Evolutionary conservation across 192 early-diverging fungal species (phyloP).

Genomic region (Chytriomyces sp.): DNA sequence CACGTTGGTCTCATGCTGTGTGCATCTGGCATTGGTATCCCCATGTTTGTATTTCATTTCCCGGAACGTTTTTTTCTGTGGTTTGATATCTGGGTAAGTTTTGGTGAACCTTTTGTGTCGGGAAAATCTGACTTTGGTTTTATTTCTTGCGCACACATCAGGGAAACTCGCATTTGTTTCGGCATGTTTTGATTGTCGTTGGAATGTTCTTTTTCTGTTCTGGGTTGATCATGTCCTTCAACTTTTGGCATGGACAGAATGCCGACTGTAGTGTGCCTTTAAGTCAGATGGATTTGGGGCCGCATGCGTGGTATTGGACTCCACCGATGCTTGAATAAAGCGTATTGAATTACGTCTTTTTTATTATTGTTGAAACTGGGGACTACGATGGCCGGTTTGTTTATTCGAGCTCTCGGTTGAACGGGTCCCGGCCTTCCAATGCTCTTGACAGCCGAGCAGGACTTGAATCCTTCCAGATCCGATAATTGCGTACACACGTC

Average conservation of each 20-base stretch:
- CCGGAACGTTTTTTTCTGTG: constrained; percentile 85
- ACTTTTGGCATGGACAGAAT: background rate
- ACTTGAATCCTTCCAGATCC: no score
- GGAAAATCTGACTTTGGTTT: no score
- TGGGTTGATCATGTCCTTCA: background rate
- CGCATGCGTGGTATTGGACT: background rate
- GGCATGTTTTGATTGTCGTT: background rate
- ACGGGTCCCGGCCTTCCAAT: no score
- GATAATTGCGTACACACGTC: no score
- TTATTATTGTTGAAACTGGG: no score
- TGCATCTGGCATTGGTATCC: constrained; percentile 60
- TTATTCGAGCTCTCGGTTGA: no score
- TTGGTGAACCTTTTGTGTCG: background rate
- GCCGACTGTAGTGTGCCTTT: background rate
- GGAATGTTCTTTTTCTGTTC: background rate
- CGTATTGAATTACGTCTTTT: no score
- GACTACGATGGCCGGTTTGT: no score
- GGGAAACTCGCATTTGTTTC: background rate
- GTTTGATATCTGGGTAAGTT: constrained; percentile 76
- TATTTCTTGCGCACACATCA: background rate
- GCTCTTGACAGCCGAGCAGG: no score
- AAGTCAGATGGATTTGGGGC: background rate
- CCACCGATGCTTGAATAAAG: no score
- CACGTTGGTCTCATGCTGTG: background rate
- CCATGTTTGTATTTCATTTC: constrained; percentile 77